Evolutionary conservation across 345 rosid genomes (phyloP).

Genomic region (Raphanus sativus): DNA sequence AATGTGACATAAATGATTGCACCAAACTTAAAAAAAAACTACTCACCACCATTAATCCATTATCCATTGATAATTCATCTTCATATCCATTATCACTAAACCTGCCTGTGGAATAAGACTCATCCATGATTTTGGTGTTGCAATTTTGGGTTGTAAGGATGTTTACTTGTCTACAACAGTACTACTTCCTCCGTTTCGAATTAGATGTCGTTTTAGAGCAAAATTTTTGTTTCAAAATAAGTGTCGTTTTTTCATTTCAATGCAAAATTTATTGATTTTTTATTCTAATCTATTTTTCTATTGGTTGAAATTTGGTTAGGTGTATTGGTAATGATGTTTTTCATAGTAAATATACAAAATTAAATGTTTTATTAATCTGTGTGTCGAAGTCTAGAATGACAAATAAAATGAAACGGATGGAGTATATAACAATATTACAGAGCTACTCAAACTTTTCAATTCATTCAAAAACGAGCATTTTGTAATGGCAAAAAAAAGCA

Average conservation of each 20-base stretch:
- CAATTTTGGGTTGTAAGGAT: constrained; percentile 73
- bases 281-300: too few relatives aligned
- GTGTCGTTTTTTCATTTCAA: too few relatives aligned
- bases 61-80: constrained; percentile 29
- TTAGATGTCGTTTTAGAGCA: too few relatives aligned
- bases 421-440: background rate
- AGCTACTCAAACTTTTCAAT: background rate
- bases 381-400: too few relatives aligned
- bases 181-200: too few relatives aligned
- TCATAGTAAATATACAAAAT: too few relatives aligned
- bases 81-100: constrained; percentile 42
- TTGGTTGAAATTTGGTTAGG: too few relatives aligned
- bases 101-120: constrained; percentile 34
- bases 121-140: constrained; percentile 51
- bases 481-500: background rate
- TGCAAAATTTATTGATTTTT: too few relatives aligned
- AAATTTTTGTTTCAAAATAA: too few relatives aligned
- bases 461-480: background rate
- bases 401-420: too few relatives aligned
- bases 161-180: constrained; percentile 45
- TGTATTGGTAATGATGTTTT: too few relatives aligned
- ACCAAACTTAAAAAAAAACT: constrained; percentile 61
- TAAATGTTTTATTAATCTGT: too few relatives aligned
- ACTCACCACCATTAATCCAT: constrained; percentile 40
- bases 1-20: constrained; percentile 38